phyloP scores from a whole-genome alignment of 202 grass and related monocot genomes.

The Setaria italica region DNA sequence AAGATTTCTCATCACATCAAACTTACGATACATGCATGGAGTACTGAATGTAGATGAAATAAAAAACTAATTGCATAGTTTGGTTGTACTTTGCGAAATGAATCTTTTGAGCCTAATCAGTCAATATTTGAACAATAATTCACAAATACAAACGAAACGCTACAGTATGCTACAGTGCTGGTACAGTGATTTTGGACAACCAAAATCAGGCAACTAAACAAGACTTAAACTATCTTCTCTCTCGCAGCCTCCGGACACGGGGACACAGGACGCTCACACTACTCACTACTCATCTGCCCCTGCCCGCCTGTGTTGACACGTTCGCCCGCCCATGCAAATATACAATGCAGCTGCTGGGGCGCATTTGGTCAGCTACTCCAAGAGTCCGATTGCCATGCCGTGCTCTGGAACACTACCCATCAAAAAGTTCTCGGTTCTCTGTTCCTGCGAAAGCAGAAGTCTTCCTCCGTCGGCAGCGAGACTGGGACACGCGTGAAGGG shows the following conservation, averaged over 20 bases:
- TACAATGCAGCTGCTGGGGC: not conserved
- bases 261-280: not conserved
- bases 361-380: slow-evolving; percentile 42
- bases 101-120: no score
- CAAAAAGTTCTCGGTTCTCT: not conserved
- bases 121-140: no score
- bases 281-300: not conserved
- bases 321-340: not conserved
- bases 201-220: no score
- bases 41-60: no score
- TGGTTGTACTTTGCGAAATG: no score
- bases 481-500: not conserved
- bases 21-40: no score
- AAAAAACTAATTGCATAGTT: no score
- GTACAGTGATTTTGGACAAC: no score
- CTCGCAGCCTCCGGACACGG: not conserved
- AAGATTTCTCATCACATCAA: no score
- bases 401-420: not conserved
- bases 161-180: no score
- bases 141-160: no score
- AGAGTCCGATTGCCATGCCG: slow-evolving; percentile 8
- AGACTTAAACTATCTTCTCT: no score
- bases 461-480: not conserved
- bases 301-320: not conserved
- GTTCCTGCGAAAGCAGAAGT: not conserved